Conservation (phyloP, 2,329 filamentous ascomycete genomes). For the Colletotrichum salicis region DNA sequence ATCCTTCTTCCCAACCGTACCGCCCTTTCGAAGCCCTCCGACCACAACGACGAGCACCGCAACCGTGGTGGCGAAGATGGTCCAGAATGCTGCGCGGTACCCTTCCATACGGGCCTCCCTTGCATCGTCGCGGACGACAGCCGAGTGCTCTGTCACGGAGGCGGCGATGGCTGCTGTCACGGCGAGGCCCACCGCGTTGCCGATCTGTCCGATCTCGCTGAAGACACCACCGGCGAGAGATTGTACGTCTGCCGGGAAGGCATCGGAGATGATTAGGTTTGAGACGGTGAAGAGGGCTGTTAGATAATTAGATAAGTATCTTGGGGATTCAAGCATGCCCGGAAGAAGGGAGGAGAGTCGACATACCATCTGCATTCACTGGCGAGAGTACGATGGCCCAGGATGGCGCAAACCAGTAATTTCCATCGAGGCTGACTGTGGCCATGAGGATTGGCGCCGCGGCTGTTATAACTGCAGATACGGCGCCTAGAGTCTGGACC, state of each 20-base stretch:
- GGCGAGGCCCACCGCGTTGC: conserved; percentile 63
- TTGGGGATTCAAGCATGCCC: background rate
- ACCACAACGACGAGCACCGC: conserved; percentile 49
- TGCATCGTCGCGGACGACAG: conserved; percentile 27
- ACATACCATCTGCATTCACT: conserved; percentile 53
- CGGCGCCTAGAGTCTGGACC: conserved; percentile 50
- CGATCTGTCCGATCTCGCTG: conserved; percentile 68
- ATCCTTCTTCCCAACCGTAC: conserved; percentile 60
- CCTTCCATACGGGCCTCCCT: conserved; percentile 57
- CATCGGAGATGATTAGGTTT: conserved; percentile 63
- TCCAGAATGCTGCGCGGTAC: conserved; percentile 65
- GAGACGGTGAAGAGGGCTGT: conserved; percentile 65
- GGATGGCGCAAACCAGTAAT: conserved; percentile 61
- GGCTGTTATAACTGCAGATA: conserved; percentile 56
- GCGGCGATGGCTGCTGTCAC: conserved; percentile 60
- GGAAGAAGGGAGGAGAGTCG: background rate
- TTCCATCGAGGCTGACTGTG: conserved; percentile 54
- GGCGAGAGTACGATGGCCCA: conserved; percentile 58
- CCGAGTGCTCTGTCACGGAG: conserved; percentile 53
- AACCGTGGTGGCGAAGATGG: conserved; percentile 57
- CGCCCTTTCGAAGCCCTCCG: conserved; percentile 56
- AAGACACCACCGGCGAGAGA: conserved; percentile 70
- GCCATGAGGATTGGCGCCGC: conserved; percentile 66
- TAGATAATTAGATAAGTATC: background rate
- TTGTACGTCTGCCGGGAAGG: conserved; percentile 64